These are phyloP conservation scores for Yueomyces sp. DNA, from an alignment of 805 yeast genomes.

Conservation along the genomic window DNA sequence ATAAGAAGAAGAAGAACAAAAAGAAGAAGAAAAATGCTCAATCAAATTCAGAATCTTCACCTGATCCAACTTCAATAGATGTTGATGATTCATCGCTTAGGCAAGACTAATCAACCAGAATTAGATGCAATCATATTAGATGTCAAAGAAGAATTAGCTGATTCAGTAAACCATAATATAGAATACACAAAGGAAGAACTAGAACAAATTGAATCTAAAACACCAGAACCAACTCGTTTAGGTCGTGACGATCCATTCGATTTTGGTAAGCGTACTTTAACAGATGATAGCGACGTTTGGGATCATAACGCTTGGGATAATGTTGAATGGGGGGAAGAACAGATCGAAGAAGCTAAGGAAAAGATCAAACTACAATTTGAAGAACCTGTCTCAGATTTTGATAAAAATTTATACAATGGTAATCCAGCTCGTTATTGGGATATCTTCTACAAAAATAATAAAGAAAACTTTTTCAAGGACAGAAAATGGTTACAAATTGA, in stretches of 20 bases:
- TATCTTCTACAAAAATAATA: conserved; percentile 77
- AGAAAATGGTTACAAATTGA: conserved; percentile 93
- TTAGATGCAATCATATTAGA: conserved; percentile 10
- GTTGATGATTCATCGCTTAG: conserved; percentile 16
- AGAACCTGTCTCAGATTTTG: conserved; percentile 78
- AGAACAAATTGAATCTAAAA: neutral
- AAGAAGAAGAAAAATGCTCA: conserved; percentile 9
- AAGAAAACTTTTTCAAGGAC: conserved; percentile 90
- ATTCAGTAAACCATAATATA: conserved; percentile 12
- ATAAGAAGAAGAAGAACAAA: conserved; percentile 20
- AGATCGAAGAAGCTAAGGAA: conserved; percentile 57
- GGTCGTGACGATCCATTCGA: conserved; percentile 85
- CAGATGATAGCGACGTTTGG: conserved; percentile 71
- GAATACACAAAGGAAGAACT: neutral
- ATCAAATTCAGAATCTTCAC: conserved; percentile 1
- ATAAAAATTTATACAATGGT: conserved; percentile 60
- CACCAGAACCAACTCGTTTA: conserved; percentile 25
- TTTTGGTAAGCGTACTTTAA: conserved; percentile 76
- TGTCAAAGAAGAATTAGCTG: conserved; percentile 12
- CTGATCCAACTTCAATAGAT: conserved; percentile 3
- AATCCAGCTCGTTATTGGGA: conserved; percentile 96
- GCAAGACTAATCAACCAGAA: conserved; percentile 13
- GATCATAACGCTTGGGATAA: conserved; percentile 90
- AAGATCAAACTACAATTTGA: conserved; percentile 64
- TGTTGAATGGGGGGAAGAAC: conserved; percentile 95